Evolutionary conservation across 1,139 yeast species (phyloP).

Genomic region (Debaryomyces singareniensis): DNA sequence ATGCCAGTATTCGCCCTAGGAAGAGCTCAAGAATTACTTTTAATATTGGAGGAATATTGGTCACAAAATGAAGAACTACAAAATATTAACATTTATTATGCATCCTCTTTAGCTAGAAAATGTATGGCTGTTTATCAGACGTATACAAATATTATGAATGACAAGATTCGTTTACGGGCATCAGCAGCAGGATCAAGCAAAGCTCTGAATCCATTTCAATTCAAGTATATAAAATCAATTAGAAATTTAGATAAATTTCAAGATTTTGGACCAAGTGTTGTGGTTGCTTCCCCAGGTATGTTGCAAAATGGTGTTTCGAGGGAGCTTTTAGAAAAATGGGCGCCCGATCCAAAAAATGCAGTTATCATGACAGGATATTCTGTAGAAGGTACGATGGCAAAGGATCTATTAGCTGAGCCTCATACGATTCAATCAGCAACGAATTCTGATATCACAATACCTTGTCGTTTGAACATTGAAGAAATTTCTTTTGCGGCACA

Average conservation of each 20-base stretch:
- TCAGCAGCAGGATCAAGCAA: conserved; percentile 44
- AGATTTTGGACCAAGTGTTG: conserved; percentile 93
- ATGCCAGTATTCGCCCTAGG: conserved; percentile 96
- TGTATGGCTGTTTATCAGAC: conserved; percentile 98
- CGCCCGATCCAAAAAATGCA: conserved; percentile 89
- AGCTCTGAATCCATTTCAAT: conserved; percentile 73
- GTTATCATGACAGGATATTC: conserved; percentile 93
- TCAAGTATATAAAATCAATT: conserved; percentile 76
- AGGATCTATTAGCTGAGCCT: conserved; percentile 81
- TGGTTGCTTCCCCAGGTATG: conserved; percentile 98
- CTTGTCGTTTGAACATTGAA: conserved; percentile 83
- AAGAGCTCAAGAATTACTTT: conserved; percentile 86
- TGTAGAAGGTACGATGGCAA: conserved; percentile 98
- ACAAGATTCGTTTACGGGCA: conserved; percentile 71
- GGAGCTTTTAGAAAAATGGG: conserved; percentile 89
- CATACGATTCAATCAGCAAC: conserved; percentile 73
- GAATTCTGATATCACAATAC: conserved; percentile 78
- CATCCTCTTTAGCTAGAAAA: conserved; percentile 87
- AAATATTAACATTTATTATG: conserved; percentile 76
- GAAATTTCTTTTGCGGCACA: conserved; percentile 98
- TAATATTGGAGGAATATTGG: conserved; percentile 95
- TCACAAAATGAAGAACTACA: conserved; percentile 76
- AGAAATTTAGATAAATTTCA: conserved; percentile 79
- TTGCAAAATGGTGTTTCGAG: conserved; percentile 92
- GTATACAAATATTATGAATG: conserved; percentile 95